Conservation (phyloP, 805 yeast genomes). For the Nakazawaea ishiwadae region DNA sequence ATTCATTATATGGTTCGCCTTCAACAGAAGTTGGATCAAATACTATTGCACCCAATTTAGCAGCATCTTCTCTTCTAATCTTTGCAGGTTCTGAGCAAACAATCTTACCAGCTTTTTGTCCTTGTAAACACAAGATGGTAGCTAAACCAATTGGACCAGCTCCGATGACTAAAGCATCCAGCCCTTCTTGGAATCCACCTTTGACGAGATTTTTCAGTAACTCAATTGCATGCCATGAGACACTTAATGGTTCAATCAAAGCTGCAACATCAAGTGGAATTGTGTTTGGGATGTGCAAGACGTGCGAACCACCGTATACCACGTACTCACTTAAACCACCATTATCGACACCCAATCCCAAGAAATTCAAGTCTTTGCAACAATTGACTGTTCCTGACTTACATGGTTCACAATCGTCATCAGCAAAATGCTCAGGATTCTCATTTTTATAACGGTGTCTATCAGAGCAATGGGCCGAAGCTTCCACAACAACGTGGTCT, state of each 20-base stretch:
- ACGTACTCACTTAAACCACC: constrained; percentile 42
- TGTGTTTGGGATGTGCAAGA: constrained; percentile 26
- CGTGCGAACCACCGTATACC: constrained; percentile 31
- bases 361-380: constrained; percentile 36
- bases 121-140: constrained; percentile 48
- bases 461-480: constrained; percentile 46
- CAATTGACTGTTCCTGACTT: constrained; percentile 39
- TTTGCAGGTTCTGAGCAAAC: constrained; percentile 60
- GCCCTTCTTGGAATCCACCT: constrained; percentile 31
- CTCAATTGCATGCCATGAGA: constrained; percentile 51
- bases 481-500: constrained; percentile 60
- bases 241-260: constrained; percentile 52
- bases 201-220: constrained; percentile 8
- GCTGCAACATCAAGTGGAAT: constrained; percentile 38
- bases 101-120: constrained; percentile 41
- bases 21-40: constrained; percentile 43
- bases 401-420: constrained; percentile 38
- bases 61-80: constrained; percentile 58
- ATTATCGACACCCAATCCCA: constrained; percentile 46
- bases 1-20: constrained; percentile 31
- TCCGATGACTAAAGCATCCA: constrained; percentile 49
- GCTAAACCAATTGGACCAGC: constrained; percentile 64
- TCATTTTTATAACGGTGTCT: constrained; percentile 13
- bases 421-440: constrained; percentile 18
- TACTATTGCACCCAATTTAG: constrained; percentile 39